These are phyloP conservation scores for Yamadazyma siamensis DNA, from an alignment of 1,139 yeast species.

Conservation along the genomic window DNA sequence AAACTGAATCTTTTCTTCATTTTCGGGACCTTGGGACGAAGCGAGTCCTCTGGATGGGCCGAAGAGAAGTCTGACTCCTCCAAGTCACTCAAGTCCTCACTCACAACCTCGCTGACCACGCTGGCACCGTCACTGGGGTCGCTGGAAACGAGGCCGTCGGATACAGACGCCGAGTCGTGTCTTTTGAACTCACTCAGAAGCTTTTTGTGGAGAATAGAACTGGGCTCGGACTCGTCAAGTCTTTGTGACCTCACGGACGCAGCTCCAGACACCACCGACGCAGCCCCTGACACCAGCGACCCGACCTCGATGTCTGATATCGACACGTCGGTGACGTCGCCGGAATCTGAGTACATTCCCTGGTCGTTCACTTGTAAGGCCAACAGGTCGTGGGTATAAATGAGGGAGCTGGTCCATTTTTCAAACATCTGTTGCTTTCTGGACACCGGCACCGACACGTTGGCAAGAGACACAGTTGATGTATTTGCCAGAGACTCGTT, in stretches of 20 bases:
- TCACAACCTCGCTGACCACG: conserved; percentile 1
- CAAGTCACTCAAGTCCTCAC: conserved; percentile 3
- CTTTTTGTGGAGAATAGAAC: conserved; percentile 12
- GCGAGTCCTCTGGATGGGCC: too few species aligned
- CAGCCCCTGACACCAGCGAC: too few species aligned
- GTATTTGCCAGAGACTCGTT: conserved; percentile 4
- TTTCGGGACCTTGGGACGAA: too few species aligned
- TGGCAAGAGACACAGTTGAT: conserved; percentile 4
- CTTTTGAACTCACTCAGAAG: conserved; percentile 10
- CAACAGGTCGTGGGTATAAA: conserved; percentile 32
- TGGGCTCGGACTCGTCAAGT: conserved; percentile 3
- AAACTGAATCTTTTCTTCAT: conserved; percentile 8
- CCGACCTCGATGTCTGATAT: conserved; percentile 7
- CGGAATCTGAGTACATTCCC: conserved; percentile 31
- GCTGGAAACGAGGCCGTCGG: conserved; percentile 19
- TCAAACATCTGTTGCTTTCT: conserved; percentile 15
- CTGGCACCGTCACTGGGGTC: conserved; percentile 6
- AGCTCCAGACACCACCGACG: too few species aligned
- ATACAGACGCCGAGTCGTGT: conserved; percentile 17
- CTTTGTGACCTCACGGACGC: conserved; percentile 2
- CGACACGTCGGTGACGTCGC: conserved; percentile 7
- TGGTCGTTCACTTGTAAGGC: conserved; percentile 33
- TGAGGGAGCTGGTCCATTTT: conserved; percentile 28
- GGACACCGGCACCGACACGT: conserved; percentile 5
- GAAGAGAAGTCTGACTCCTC: background rate